phyloP scores from a whole-genome alignment of 2,329 filamentous ascomycete genomes.

The Microdochium nivale region DNA sequence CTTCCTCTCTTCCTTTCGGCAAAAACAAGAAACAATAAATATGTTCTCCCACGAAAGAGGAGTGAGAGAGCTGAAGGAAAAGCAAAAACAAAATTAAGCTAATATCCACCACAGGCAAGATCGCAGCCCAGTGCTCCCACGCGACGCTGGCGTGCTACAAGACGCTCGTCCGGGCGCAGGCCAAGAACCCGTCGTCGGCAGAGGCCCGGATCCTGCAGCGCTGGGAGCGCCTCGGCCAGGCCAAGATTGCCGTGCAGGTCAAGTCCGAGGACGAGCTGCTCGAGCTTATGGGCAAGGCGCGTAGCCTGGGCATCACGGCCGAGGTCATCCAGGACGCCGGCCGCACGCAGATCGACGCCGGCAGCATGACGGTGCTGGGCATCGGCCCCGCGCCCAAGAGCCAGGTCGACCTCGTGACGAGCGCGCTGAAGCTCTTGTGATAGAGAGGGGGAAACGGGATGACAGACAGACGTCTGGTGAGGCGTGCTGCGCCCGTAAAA shows the following conservation, averaged over 20 bases:
- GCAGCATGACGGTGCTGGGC: constrained; percentile 86
- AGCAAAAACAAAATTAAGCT: constrained; percentile 3
- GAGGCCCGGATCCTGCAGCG: constrained; percentile 60
- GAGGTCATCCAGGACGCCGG: constrained; percentile 94
- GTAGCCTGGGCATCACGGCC: constrained; percentile 76
- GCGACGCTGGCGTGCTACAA: constrained; percentile 99
- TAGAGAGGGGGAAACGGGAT: neutral
- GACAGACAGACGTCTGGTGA: neutral
- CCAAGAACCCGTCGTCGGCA: constrained; percentile 39
- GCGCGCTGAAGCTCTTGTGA: constrained; percentile 21
- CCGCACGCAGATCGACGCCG: constrained; percentile 89
- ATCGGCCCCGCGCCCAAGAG: constrained; percentile 77
- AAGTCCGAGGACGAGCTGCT: constrained; percentile 81
- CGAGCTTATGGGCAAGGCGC: constrained; percentile 64
- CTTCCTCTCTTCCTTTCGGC: neutral
- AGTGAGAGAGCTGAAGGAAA: no score
- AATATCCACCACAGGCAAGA: constrained; percentile 61
- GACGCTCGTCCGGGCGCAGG: constrained; percentile 51
- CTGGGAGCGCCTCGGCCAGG: constrained; percentile 83
- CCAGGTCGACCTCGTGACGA: constrained; percentile 66
- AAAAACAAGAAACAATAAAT: constrained; percentile 2
- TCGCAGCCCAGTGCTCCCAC: constrained; percentile 89
- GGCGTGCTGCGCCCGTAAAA: no score
- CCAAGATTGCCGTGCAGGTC: constrained; percentile 86
- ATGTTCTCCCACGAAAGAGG: no score